These are phyloP conservation scores for Esteya vermicola DNA, from an alignment of 2,329 filamentous ascomycete genomes.

Conservation along the genomic window DNA sequence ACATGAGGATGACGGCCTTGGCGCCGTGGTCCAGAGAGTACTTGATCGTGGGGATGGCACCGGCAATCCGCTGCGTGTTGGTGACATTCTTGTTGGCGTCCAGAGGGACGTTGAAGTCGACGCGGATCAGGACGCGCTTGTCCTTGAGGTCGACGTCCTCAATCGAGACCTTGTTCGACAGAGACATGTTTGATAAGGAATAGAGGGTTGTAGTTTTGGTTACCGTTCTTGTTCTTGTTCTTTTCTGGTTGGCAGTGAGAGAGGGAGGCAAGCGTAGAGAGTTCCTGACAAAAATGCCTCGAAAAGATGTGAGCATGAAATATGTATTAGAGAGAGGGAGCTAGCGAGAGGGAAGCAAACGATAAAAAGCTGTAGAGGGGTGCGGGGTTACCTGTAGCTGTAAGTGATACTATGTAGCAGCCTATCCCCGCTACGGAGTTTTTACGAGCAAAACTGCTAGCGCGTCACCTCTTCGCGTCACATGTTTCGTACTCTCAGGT, in stretches of 20 bases:
- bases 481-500: too few relatives aligned
- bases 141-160: slow-evolving; percentile 92
- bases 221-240: too few relatives aligned
- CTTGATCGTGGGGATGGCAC: slow-evolving; percentile 90
- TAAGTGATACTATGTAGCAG: not conserved
- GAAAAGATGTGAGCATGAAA: too few relatives aligned
- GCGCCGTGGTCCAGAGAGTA: slow-evolving; percentile 81
- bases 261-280: not conserved
- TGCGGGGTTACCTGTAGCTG: not conserved
- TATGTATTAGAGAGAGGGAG: too few relatives aligned
- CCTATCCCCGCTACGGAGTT: not conserved
- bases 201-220: slow-evolving; percentile 5
- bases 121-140: slow-evolving; percentile 95
- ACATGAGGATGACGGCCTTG: slow-evolving; percentile 93
- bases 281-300: too few relatives aligned
- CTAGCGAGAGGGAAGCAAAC: not conserved
- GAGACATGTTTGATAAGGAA: slow-evolving; percentile 61
- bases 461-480: not conserved
- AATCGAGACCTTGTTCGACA: slow-evolving; percentile 96
- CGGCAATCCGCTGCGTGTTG: slow-evolving; percentile 96
- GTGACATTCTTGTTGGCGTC: slow-evolving; percentile 87
- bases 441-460: not conserved
- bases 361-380: not conserved
- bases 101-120: slow-evolving; percentile 99
- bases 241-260: not conserved